Conservation (phyloP, 176 grass and related monocot genomes). For the Hordeum vulgare region MorexV3_pseudomolecules_assembly NC_058519.1:597408457-597408956, state of each 20-base stretch:
- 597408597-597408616: background rate
- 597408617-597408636: background rate
- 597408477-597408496: background rate
- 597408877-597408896: conserved; percentile 57
- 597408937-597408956: background rate
- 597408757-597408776: conserved; percentile 22
- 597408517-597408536: background rate
- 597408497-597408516: background rate
- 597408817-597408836: conserved; percentile 53
- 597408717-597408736: conserved; percentile 79
- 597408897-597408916: conserved; percentile 18
- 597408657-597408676: conserved; percentile 75
- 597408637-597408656: conserved; percentile 68
- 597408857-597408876: conserved; percentile 97
- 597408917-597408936: background rate
- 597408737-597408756: conserved; percentile 40
- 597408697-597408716: conserved; percentile 71
- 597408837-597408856: conserved; percentile 65
- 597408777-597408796: conserved; percentile 77
- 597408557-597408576: background rate
- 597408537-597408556: background rate
- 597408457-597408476: background rate
- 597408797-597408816: conserved; percentile 35
- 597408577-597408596: background rate
- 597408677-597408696: conserved; percentile 90